phyloP scores from a whole-genome alignment of 371 early-diverging fungal species.

The Lichtheimia corymbifera region DNA sequence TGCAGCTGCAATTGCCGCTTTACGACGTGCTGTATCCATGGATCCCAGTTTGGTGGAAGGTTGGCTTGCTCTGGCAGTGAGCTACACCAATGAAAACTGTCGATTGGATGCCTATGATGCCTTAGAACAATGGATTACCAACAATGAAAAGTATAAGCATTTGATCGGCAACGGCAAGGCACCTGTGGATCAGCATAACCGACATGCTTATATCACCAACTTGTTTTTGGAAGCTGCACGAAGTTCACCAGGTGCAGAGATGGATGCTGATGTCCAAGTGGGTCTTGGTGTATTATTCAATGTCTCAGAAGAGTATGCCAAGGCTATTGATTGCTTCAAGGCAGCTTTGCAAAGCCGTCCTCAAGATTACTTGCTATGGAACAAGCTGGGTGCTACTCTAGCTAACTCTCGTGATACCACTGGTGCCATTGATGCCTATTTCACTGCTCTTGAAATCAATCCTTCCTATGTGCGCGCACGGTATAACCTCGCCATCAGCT shows the following conservation, averaged over 20 bases:
- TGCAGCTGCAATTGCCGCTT: conserved; percentile 84
- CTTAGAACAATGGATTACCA: conserved; percentile 84
- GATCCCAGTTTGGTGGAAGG: conserved; percentile 75
- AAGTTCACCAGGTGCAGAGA: conserved; percentile 64
- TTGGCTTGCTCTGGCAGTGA: conserved; percentile 87
- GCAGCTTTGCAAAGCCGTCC: conserved; percentile 87
- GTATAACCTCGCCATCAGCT: conserved; percentile 92
- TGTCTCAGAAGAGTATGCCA: conserved; percentile 84
- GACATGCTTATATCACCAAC: conserved; percentile 71
- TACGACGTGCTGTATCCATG: conserved; percentile 76
- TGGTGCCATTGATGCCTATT: conserved; percentile 92
- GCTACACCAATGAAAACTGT: conserved; percentile 91
- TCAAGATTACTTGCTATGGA: conserved; percentile 94
- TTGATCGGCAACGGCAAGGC: conserved; percentile 12
- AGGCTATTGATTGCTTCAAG: conserved; percentile 96
- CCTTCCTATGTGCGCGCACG: conserved; percentile 94
- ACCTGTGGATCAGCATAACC: conserved; percentile 23
- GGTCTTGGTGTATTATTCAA: conserved; percentile 94
- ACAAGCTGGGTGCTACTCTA: conserved; percentile 94
- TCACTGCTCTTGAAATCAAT: conserved; percentile 88
- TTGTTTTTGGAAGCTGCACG: conserved; percentile 83
- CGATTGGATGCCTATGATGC: conserved; percentile 85
- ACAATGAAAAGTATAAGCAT: conserved; percentile 70
- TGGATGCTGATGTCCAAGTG: conserved; percentile 92
- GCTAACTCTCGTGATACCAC: conserved; percentile 81